Percentiles rank a stretch among this genome's conserved stretches.
Evolutionary conservation across 1,284 basidiomycete genomes (phyloP).

Genomic region (Anthracocystis walkeri): DNA sequence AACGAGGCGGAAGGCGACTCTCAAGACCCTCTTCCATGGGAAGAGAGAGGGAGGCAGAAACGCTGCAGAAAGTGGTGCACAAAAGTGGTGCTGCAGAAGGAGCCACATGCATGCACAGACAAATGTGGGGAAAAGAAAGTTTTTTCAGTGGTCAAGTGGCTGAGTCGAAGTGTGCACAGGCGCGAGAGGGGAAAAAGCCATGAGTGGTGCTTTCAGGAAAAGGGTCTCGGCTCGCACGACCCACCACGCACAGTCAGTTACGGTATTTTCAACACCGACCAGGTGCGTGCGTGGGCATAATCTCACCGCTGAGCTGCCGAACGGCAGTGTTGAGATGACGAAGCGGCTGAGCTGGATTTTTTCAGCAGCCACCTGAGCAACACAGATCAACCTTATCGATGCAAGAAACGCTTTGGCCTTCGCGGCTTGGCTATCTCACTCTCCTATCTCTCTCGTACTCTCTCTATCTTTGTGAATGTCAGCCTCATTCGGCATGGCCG

Average conservation of each 20-base stretch:
- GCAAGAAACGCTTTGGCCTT: neutral
- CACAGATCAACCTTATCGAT: neutral
- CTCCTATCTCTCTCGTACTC: neutral
- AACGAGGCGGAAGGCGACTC: conserved; percentile 1
- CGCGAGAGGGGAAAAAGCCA: neutral
- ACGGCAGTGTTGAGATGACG: conserved; percentile 10
- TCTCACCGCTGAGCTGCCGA: neutral
- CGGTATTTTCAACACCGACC: neutral
- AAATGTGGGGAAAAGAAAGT: conserved; percentile 20
- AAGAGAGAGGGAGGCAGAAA: neutral
- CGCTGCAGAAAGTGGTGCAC: neutral
- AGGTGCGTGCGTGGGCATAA: conserved; percentile 1
- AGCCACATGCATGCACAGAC: conserved; percentile 11
- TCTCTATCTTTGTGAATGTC: neutral
- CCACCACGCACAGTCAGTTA: neutral
- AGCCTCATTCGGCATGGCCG: neutral
- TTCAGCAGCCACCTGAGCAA: conserved; percentile 1
- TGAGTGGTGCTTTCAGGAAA: neutral
- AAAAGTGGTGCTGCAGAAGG: neutral
- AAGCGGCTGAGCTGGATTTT: conserved; percentile 15
- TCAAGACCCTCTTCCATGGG: neutral
- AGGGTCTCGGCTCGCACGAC: conserved; percentile 9
- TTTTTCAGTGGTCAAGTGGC: neutral
- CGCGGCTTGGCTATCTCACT: no score
- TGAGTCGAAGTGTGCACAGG: neutral